Percentiles rank a stretch among this genome's conserved stretches.
phyloP scores from a whole-genome alignment of 768 basidiomycete genomes.

The Agaricus blazei region DNA sequence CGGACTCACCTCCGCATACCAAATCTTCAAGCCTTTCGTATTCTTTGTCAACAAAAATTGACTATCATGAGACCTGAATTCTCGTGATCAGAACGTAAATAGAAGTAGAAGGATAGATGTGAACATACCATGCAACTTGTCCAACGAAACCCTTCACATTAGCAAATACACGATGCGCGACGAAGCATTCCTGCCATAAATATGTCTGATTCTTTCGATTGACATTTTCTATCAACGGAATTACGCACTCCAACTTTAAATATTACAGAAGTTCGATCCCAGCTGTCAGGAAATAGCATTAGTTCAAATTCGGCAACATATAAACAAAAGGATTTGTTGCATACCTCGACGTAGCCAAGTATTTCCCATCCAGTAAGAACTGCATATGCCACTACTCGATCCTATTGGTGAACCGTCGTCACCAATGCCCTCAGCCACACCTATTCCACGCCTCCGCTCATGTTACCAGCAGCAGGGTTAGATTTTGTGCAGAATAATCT shows the following conservation, averaged over 20 bases:
- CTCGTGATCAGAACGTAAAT: not conserved
- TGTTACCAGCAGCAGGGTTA: no score
- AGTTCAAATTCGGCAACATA: not conserved
- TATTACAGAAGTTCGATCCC: conserved; percentile 67
- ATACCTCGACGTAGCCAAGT: conserved; percentile 67
- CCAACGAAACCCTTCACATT: conserved; percentile 71
- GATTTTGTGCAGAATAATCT: no score
- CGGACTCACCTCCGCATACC: conserved; percentile 55
- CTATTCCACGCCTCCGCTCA: no score
- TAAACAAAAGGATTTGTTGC: not conserved
- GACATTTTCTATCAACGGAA: not conserved
- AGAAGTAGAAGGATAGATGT: not conserved
- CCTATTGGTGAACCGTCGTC: no score
- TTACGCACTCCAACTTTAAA: conserved; percentile 36
- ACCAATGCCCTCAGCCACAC: no score
- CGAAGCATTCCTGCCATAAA: conserved; percentile 45
- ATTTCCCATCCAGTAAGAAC: conserved; percentile 74
- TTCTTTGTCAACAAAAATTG: conserved; percentile 60
- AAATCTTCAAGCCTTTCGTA: conserved; percentile 60
- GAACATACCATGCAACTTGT: conserved; percentile 64
- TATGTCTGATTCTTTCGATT: conserved; percentile 1
- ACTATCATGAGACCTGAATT: conserved; percentile 58
- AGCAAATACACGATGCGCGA: conserved; percentile 57
- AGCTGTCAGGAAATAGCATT: conserved; percentile 31
- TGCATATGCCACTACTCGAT: conserved; percentile 41